Base-by-base conservation (phyloP, 2,329 filamentous ascomycete genomes). In the Fusarium robinianum region DNA sequence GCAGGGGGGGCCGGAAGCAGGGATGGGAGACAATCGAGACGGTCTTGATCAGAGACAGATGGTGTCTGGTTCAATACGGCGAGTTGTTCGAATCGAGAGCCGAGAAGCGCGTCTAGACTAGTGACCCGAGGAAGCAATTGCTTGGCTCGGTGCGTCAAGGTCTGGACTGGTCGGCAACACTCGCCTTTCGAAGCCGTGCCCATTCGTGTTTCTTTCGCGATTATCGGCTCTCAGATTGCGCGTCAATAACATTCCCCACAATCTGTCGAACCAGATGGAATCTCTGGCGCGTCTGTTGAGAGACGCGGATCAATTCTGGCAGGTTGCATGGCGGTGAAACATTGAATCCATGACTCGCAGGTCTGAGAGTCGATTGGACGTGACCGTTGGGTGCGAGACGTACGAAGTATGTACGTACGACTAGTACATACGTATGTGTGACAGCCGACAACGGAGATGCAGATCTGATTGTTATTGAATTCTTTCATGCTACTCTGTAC, bases 1-100 rank as follows among this genome's bases (percentile, higher is more conserved):
- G 40, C 57, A 51, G 34, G 57, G 51, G 47, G 43, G 44, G 41
- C 34, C 27, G 17, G 41, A 34, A 18, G 10, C 15, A 25, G 38
- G 19, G 33, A 22, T 23, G n/a, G n/a, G 22, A 8, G 21, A 21
- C 15, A 18, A 26, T 24, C 24, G 24, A 33, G 42, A 41, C n/a
- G n/a, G n/a, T n/a, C n/a, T n/a, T n/a, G n/a, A n/a, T n/a, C n/a
- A 38, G 29, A 19, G n/a, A 19, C 15, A 19, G 10, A 12, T 32
- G 22, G 35, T 27, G 16, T 36, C 17, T 26, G 36, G 26, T 44
- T 16, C 22, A 27, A 41, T n/a, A 14, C 15, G 24, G 24, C 8
- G 6, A 1, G 11, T 22, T 29, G 17, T n/a, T n/a, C n/a, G n/a
- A 27, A 31, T 27, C 18, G 12, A 17, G 22, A 23, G 32, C 19